Percentiles rank a stretch among this genome's conserved stretches.
These are phyloP conservation scores for Gossypium arboreum DNA, from an alignment of 345 rosid genomes.

Conservation along the genomic window DNA sequence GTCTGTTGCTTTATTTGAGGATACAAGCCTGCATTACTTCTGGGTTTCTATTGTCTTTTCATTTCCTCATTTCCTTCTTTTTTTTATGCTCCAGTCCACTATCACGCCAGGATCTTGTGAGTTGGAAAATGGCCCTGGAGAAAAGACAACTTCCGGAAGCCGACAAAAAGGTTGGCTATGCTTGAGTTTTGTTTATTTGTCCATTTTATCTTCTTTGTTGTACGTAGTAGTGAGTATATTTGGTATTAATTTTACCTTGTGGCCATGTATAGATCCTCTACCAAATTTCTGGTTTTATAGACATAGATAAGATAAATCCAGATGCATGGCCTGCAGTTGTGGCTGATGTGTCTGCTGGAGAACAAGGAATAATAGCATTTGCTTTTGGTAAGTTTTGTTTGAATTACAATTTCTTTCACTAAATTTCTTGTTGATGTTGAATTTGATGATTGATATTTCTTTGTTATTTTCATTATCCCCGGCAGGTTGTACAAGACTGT, in stretches of 20 bases:
- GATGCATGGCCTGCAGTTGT: conserved; percentile 94
- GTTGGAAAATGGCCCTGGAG: conserved; percentile 97
- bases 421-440: conserved; percentile 18
- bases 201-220: not conserved
- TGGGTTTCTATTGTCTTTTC: conserved; percentile 6
- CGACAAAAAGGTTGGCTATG: conserved; percentile 55
- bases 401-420: conserved; percentile 9
- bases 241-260: conserved; percentile 15
- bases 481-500: conserved; percentile 79
- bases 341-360: conserved; percentile 84
- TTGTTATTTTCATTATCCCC: not conserved
- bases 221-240: not conserved
- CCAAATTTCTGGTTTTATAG: conserved; percentile 78
- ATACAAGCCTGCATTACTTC: not conserved
- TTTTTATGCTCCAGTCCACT: conserved; percentile 45
- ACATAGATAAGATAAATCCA: conserved; percentile 71
- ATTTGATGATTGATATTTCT: conserved; percentile 16
- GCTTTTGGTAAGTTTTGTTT: conserved; percentile 71
- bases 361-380: conserved; percentile 77
- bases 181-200: conserved; percentile 17
- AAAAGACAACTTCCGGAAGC: conserved; percentile 78
- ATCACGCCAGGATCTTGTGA: conserved; percentile 92
- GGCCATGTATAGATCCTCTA: conserved; percentile 42
- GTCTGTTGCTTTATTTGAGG: not conserved
- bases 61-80: not conserved